Conservation (phyloP, 1,284 basidiomycete species). For the Amylostereum areolatum region DNA sequence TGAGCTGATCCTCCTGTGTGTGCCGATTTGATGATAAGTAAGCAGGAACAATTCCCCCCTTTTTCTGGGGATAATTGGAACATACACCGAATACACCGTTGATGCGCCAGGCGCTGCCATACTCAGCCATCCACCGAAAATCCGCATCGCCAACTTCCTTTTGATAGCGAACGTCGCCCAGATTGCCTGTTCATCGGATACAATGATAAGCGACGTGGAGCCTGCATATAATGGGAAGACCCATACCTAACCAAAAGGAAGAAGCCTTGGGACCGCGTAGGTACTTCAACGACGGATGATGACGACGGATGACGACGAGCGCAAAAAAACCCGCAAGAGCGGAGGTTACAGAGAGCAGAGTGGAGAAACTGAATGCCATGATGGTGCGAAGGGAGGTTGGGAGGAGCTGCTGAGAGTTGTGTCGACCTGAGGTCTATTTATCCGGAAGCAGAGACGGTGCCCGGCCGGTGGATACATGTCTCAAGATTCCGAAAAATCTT, state of each 20-base stretch:
- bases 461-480: no score
- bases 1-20: slow-evolving; percentile 10
- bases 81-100: slow-evolving; percentile 22
- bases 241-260: slow-evolving; percentile 2
- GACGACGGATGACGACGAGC: no score
- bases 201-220: slow-evolving; percentile 3
- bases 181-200: slow-evolving; percentile 16
- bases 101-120: slow-evolving; percentile 24
- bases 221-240: no score
- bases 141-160: slow-evolving; percentile 26
- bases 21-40: neutral
- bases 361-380: no score
- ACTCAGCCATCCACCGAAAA: slow-evolving; percentile 22
- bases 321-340: no score
- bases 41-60: slow-evolving; percentile 10
- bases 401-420: no score
- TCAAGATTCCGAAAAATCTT: no score
- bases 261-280: slow-evolving; percentile 1
- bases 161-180: slow-evolving; percentile 15
- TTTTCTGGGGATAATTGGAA: slow-evolving; percentile 10
- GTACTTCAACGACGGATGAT: neutral
- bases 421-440: no score
- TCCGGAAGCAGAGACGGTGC: no score
- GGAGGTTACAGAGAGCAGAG: no score
- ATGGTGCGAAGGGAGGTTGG: no score